Evolutionary conservation across 768 basidiomycete genomes (phyloP).

Genomic region (Ramaria rubella): DNA sequence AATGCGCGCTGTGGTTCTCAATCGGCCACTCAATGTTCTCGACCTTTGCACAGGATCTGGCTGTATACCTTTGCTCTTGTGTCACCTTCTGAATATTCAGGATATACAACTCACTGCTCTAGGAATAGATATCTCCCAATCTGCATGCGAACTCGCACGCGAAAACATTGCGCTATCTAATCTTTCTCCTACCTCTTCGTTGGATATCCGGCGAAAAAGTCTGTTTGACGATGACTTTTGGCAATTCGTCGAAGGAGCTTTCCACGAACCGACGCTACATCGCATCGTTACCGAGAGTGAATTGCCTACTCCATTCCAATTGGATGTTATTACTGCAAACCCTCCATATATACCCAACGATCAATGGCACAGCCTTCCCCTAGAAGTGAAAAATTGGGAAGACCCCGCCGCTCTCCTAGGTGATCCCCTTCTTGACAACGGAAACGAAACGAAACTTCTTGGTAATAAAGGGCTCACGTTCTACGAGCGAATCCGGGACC

Average conservation of each 20-base stretch:
- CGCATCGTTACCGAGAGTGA: constrained; percentile 24
- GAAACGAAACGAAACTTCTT: constrained; percentile 15
- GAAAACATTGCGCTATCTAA: constrained; percentile 37
- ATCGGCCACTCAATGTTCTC: constrained; percentile 43
- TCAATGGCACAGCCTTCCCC: constrained; percentile 57
- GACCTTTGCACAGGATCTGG: constrained; percentile 94
- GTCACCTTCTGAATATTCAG: constrained; percentile 48
- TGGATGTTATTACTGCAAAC: constrained; percentile 78
- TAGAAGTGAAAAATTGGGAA: constrained; percentile 72
- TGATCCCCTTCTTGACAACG: constrained; percentile 38
- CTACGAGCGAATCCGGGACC: constrained; percentile 63
- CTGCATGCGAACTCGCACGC: constrained; percentile 45
- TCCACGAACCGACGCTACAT: background rate
- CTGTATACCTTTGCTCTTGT: constrained; percentile 84
- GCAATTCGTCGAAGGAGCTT: constrained; percentile 27
- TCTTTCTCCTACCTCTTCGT: constrained; percentile 12
- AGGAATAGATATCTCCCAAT: constrained; percentile 62
- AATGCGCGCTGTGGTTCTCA: constrained; percentile 20
- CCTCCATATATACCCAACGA: constrained; percentile 75
- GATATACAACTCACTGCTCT: constrained; percentile 43
- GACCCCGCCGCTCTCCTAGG: constrained; percentile 78
- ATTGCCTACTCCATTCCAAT: constrained; percentile 39
- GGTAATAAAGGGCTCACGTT: constrained; percentile 49
- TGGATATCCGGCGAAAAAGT: constrained; percentile 37
- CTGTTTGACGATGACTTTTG: constrained; percentile 38